These are phyloP conservation scores for Emergomyces africanus DNA, from an alignment of 2,329 filamentous ascomycete genomes.

Conservation along the genomic window DNA sequence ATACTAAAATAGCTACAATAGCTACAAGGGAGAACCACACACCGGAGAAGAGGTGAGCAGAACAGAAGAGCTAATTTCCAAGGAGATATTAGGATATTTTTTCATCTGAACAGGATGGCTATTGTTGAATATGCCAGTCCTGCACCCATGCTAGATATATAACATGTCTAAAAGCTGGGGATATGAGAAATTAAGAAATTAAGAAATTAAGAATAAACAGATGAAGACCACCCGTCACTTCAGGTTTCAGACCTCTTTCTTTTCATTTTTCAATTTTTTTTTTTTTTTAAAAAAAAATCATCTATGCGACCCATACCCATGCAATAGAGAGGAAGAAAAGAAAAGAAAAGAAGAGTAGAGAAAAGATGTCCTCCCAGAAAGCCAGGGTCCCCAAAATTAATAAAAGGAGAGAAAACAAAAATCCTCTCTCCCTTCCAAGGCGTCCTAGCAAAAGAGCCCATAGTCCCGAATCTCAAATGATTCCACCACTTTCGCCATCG, in stretches of 20 bases:
- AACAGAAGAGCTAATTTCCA: background rate
- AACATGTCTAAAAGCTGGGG: no score
- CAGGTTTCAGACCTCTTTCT: background rate
- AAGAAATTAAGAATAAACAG: background rate
- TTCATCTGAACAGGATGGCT: background rate
- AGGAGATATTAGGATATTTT: background rate
- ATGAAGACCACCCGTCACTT: background rate
- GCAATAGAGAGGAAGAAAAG: background rate
- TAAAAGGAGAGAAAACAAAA: background rate
- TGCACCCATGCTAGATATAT: background rate
- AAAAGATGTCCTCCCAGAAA: no score
- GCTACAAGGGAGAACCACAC: background rate
- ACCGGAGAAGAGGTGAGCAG: background rate
- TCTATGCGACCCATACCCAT: background rate
- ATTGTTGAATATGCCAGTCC: background rate
- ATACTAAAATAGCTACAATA: background rate
- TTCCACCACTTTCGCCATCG: constrained; percentile 45
- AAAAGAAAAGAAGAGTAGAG: no score
- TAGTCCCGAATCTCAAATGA: constrained; percentile 62
- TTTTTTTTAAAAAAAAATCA: background rate
- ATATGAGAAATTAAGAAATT: no score
- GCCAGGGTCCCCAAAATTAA: no score
- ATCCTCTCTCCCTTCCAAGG: background rate
- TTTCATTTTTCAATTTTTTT: background rate
- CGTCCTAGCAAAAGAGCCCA: constrained; percentile 5